Base-by-base conservation (phyloP, 1,284 basidiomycete genomes). In the Leccinum fuscescens region DNA sequence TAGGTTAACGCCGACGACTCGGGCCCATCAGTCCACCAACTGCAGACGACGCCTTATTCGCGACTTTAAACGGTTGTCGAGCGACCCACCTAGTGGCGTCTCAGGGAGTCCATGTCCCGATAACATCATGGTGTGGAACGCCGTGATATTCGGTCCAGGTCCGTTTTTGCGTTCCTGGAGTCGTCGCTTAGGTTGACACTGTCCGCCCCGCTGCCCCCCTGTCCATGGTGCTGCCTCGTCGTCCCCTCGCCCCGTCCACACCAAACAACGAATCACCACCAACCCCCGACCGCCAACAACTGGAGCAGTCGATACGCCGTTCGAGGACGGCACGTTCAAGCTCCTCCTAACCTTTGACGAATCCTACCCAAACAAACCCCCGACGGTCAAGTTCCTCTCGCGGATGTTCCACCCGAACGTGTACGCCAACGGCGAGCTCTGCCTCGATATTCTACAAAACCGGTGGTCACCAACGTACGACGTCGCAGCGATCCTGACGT, bases 391-490 rank as follows among this genome's bases (percentile, higher is more conserved):
- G 74, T 99, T 99, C 80, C 83, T 98, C 27, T 94, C 92, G 52
- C 89, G 94, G 65, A 98, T 98, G 96, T 98, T 98, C 79, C 96
- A 99, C 74, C 96, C 96, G 0, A 99, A 98, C 78, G 96, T 99
- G 14, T 99, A 98, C 76, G 93, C 93, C 56, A 98, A 98, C 69
- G 96, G 96, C 63, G 96, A 98, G 74, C 88, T 99, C 56, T 99
- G 96, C 76, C 83, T 99, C 53, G 96, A 98, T 76, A 99, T 98
- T 69, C 82, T 99, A 37, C 96, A 99, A 80, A 99, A 99, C 73
- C 84, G 96, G 29, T 99, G 96, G 96, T 93, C 89, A 31, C 96
- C 96, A 6, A 98, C 96, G 1, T 99, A 99, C 76, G 96, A 99
- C 72, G 96, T 99, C 50, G 95, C 96, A 7, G 96, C 96, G 17